Evolutionary conservation across 2,329 filamentous ascomycete genomes (phyloP), one percentile per base, ranked within the genome.

Genomic region (Lachnellula hyalina): DNA sequence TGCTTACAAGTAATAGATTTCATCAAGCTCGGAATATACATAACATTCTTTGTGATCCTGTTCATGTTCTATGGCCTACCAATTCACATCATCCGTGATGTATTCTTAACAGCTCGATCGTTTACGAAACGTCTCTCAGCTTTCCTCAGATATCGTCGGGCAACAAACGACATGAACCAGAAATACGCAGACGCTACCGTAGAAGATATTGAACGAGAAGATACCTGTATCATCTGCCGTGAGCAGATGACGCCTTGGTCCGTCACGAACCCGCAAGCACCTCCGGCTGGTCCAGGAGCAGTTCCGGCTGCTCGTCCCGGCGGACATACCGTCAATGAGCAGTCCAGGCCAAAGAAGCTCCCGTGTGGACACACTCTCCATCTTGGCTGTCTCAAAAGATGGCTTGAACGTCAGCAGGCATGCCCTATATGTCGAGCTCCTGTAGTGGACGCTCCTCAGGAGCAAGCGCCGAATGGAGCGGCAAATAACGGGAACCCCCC

Each of bases 291-390:
- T 53, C 68, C 67, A 34, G 70, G 59, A 52, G 65, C 63, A n/a
- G 56, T 62, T 46, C 68, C 71, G 47, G 66, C 69, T 38, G 62
- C 69, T 50, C 69, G 73, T 54, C 63, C 64, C 57, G 63, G 28
- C 9, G 28, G 70, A 47, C 60, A 66, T 49, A 71, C 71, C n/a
- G 79, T 87, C 53, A 86, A 95, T 55, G 91, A 97, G 67, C 83
- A 93, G 52, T 81, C 89, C 54, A 82, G 94, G 19, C 90, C 94
- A 6, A 99, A 99, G 77, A 97, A 96, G 73, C 80, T 99, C 9
- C 94, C 94, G 0, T 99, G 94, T 71, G 92, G 93, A 4, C 94
- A 99, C 68, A 94, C 97, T 40, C 75, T 99, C 40, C 94, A 99
- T 71, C 88, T 96, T 61, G 87, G 91, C 47, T 99, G 94, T 70